phyloP scores from a whole-genome alignment of 176 grass and related monocot genomes.

The Musa acuminata region DNA sequence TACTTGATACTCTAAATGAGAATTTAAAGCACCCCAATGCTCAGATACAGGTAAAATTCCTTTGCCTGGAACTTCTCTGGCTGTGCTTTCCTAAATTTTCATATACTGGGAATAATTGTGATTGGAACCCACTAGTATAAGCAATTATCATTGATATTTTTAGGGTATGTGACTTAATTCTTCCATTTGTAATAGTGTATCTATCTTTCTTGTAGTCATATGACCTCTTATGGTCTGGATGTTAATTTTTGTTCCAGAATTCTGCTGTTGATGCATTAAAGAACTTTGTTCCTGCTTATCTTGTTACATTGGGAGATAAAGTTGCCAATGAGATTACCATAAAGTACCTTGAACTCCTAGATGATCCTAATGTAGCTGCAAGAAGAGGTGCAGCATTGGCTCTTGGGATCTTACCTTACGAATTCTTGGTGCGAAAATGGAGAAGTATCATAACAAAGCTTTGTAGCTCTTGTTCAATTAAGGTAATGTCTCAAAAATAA shows the following conservation, averaged over 20 bases:
- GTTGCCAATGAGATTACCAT: conserved; percentile 37
- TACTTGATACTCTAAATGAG: conserved; percentile 90
- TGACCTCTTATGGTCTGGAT: background rate
- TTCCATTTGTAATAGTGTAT: background rate
- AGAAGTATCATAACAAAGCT: conserved; percentile 63
- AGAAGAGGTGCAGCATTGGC: conserved; percentile 85
- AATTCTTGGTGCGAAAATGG: conserved; percentile 75
- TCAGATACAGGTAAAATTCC: conserved; percentile 72
- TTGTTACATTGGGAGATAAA: conserved; percentile 64
- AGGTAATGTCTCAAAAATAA: conserved; percentile 34
- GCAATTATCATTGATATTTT: too few species aligned
- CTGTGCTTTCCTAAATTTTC: background rate
- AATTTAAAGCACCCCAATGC: conserved; percentile 89
- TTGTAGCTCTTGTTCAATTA: conserved; percentile 74
- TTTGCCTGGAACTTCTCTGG: background rate
- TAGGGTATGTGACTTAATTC: background rate
- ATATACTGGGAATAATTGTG: too few species aligned
- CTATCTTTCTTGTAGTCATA: conserved; percentile 2
- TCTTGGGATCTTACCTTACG: conserved; percentile 72
- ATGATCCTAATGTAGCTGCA: conserved; percentile 87
- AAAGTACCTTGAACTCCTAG: conserved; percentile 68
- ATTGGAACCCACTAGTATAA: too few species aligned
- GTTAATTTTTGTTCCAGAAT: conserved; percentile 38
- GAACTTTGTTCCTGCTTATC: conserved; percentile 75
- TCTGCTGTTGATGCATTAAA: conserved; percentile 74